Evolutionary conservation across 1,284 basidiomycete genomes (phyloP), one percentile per base, ranked within the genome.

Genomic region (Ceratobasidium sp.): DNA sequence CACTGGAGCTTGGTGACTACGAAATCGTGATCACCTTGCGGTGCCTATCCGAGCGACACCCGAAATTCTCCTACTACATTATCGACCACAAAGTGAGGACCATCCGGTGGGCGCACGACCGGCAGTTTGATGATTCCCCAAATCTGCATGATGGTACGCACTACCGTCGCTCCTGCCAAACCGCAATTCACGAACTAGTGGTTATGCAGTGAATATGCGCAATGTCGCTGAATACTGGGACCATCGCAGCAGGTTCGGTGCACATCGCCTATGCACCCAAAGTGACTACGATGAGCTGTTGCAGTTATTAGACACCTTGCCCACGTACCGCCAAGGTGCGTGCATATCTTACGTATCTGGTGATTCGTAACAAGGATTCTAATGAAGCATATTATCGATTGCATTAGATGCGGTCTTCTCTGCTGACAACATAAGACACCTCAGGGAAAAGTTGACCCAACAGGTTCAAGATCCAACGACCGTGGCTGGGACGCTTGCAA

Each of bases 181-280:
- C 1, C 7, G 12, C 9, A 46, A 16, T 36, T 38, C 40, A 30
- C 21, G 4, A 21, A 59, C 38, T 30, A 21, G 25, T 44, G 28
- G 9, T 11, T 48, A 44, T 44, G 11, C 5, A 38, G 66, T 42
- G 53, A 21, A 16, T 23, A 69, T 69, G 66, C 33, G 53, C 11
- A 54, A 69, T 36, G 18, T 18, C n/a, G 66, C 66, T 14, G 66
- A 69, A 23, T 69, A 69, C 28, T 69, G 66, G 66, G n/a, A 58
- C 23, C 54, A 69, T 18, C 66, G 66, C 33, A 69, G 53, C 16
- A 16, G 54, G 7, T 69, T 46, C 23, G 12, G 14, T 14, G 14
- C 30, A 7, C 66, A 69, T 69, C 14, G 16, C 12, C 42, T 14
- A 5, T 69, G 66, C 33, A 23, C 18, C 3, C 66, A 69, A 28